A percentile compares a stretch with the other conserved stretches of the same genome.
These are phyloP conservation scores for Daldinia sp. DNA, from an alignment of 2,329 filamentous ascomycete genomes.

Conservation along the genomic window DNA sequence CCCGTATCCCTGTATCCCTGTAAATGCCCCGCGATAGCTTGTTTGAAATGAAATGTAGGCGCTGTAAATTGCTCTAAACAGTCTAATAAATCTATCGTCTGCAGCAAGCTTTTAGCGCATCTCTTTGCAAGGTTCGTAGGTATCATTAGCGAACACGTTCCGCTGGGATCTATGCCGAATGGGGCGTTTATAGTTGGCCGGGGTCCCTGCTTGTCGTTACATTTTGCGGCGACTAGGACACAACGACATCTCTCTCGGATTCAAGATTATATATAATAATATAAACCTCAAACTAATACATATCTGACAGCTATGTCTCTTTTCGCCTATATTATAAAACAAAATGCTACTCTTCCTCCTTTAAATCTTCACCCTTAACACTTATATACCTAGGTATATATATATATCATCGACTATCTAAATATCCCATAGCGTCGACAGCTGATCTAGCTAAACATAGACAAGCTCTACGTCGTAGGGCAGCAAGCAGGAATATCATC, in stretches of 20 bases:
- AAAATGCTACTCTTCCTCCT: neutral
- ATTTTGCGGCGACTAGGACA: slow-evolving; percentile 29
- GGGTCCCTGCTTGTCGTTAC: slow-evolving; percentile 20
- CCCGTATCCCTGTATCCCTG: too few relatives aligned
- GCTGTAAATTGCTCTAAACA: slow-evolving; percentile 26
- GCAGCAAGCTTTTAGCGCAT: slow-evolving; percentile 7
- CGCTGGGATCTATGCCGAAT: slow-evolving; percentile 3
- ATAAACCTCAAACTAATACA: slow-evolving; percentile 2
- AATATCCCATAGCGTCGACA: neutral
- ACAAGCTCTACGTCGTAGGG: slow-evolving; percentile 25
- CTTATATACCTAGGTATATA: too few relatives aligned
- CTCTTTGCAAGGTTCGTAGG: neutral
- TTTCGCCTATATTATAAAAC: slow-evolving; percentile 5
- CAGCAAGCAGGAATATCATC: slow-evolving; percentile 4
- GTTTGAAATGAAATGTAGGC: too few relatives aligned
- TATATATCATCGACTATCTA: neutral
- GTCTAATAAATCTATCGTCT: neutral
- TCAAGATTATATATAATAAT: slow-evolving; percentile 27
- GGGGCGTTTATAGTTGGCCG: neutral
- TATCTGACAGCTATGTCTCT: slow-evolving; percentile 20
- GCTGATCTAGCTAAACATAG: neutral
- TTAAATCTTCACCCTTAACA: neutral
- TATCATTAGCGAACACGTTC: neutral
- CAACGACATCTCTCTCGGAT: slow-evolving; percentile 4
- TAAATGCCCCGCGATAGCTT: neutral